phyloP scores from a whole-genome alignment of 805 yeast species.

The Wickerhamomyces tratensis region DNA sequence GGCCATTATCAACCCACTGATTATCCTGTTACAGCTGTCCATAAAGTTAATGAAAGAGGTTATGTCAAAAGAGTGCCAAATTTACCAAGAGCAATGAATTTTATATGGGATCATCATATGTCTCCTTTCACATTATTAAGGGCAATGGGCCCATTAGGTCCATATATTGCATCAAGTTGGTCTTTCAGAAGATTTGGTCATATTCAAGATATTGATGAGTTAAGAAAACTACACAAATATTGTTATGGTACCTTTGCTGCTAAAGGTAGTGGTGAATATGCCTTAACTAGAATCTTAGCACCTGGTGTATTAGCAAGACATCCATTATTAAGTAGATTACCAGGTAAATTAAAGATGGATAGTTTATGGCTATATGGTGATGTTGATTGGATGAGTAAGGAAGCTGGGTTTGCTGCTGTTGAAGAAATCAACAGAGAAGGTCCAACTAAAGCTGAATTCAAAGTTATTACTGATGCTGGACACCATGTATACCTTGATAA shows the following conservation, averaged over 20 bases:
- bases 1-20: conserved; percentile 9
- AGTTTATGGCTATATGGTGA: conserved; percentile 57
- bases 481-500: conserved; percentile 65
- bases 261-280: conserved; percentile 57
- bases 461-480: conserved; percentile 41
- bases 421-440: conserved; percentile 19
- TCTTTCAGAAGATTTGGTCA: conserved; percentile 36
- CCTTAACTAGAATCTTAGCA: conserved; percentile 48
- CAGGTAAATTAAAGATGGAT: conserved; percentile 20
- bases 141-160: conserved; percentile 41
- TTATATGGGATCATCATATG: conserved; percentile 41
- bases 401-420: conserved; percentile 42
- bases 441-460: conserved; percentile 13
- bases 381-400: conserved; percentile 61
- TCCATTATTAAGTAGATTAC: conserved; percentile 48
- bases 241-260: conserved; percentile 40
- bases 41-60: conserved; percentile 19
- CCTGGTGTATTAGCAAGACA: conserved; percentile 48
- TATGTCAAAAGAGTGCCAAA: conserved; percentile 26
- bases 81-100: conserved; percentile 25
- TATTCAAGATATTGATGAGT: conserved; percentile 18
- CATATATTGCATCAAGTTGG: conserved; percentile 44
- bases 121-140: conserved; percentile 49
- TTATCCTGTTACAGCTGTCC: conserved; percentile 13
- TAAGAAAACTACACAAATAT: conserved; percentile 41